A percentile compares a stretch with the other conserved stretches of the same genome.
phyloP scores from a whole-genome alignment of 345 rosid species.

The Gossypium thurberi region DNA sequence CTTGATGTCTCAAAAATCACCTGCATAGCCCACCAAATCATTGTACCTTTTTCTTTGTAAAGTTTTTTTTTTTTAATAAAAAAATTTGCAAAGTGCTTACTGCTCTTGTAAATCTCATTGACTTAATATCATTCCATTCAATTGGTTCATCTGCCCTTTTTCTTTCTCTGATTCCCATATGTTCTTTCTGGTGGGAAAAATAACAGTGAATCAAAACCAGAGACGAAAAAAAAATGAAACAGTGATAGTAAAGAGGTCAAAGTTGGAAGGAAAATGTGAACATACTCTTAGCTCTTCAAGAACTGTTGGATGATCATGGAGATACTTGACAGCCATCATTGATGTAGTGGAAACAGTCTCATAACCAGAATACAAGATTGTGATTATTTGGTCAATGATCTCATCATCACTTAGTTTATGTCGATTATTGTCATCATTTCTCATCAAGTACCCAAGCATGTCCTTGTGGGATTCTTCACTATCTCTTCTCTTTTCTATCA shows the following conservation, averaged over 20 bases:
- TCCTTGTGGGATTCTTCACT: constrained; percentile 39
- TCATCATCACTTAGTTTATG: constrained; percentile 48
- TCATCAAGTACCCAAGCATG: constrained; percentile 70
- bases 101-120: constrained; percentile 85
- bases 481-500: constrained; percentile 51
- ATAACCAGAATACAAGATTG: constrained; percentile 70
- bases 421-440: constrained; percentile 33
- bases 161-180: constrained; percentile 51
- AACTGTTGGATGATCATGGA: constrained; percentile 66
- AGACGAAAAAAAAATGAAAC: neutral
- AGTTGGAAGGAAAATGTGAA: neutral
- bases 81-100: constrained; percentile 31
- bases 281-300: constrained; percentile 72
- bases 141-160: constrained; percentile 66
- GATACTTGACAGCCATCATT: constrained; percentile 89
- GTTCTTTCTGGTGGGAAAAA: constrained; percentile 54
- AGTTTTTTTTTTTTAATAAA: neutral
- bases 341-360: constrained; percentile 86
- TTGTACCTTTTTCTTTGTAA: constrained; percentile 1
- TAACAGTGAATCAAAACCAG: neutral
- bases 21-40: constrained; percentile 27
- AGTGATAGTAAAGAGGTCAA: neutral
- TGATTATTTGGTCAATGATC: constrained; percentile 76
- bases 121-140: constrained; percentile 52
- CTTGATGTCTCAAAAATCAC: constrained; percentile 76